Evolutionary conservation across 805 yeast genomes (phyloP), one percentile per base, ranked within the genome.

Genomic region (Candida ipomoeae): DNA sequence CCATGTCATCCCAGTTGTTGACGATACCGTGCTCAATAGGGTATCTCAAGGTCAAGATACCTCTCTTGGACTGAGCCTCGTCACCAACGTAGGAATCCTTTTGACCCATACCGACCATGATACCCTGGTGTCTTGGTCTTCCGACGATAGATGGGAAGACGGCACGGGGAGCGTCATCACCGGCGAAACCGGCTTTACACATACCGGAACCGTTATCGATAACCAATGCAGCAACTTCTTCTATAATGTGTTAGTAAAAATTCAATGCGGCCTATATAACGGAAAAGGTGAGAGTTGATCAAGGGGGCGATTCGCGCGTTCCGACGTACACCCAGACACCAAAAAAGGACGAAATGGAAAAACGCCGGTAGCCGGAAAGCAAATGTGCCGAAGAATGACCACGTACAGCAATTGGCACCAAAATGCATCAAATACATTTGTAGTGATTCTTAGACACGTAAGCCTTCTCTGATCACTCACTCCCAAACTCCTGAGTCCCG

Each of bases 111-210:
- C 99, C 99, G 66, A 92, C 98, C 97, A 91, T 91, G 83, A 90
- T 91, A 85, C 98, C 98, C 78, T 94, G 98, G 77, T 94, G 99
- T 85, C 96, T 91, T 82, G 99, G 98, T 82, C 99, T 94, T 81
- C 99, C 99, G 61, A 92, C 99, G 70, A 94, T 92, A 57, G 98
- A 94, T 71, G 99, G 99, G 92, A 94, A 94, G 65, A 94, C 99
- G 69, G 99, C 98, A 78, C 97, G 88, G 73, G 99, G 99, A 61
- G 98, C 98, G 81, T 94, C 99, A 73, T 94, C 98, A 82, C 99
- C 99, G 84, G 99, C 98, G 75, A 91, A 94, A 79, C 99, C 99
- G 92, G 99, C 99, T 77, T 94, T 94, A 86, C 99, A 94, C 98
- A 94, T 94, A 84, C 99, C 99, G 72, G 99, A 94, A 82, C 99